Evolutionary conservation across 176 grass and related monocot genomes (phyloP).

Genomic region (Raddia guianensis): DNA sequence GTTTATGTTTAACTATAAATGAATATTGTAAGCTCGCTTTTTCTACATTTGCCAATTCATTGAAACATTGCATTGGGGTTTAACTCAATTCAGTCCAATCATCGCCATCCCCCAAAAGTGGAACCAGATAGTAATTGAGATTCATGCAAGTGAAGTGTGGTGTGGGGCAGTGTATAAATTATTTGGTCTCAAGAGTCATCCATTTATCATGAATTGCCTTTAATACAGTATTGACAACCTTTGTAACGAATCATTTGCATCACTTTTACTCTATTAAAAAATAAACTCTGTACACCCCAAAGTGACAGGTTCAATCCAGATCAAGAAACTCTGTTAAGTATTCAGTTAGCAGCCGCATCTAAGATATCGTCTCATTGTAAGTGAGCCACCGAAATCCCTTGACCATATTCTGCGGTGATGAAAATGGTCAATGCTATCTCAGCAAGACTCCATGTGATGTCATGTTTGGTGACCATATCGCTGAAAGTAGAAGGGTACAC

Average conservation of each 20-base stretch:
- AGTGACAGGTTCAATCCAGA: constrained; percentile 7
- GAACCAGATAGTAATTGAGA: neutral
- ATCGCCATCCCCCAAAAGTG: neutral
- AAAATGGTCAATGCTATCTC: constrained; percentile 5
- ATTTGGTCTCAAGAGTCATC: neutral
- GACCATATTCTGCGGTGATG: neutral
- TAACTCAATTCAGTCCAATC: neutral
- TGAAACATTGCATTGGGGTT: neutral
- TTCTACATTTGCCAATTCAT: neutral
- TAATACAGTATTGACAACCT: constrained; percentile 17
- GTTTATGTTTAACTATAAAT: neutral
- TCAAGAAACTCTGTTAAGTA: neutral
- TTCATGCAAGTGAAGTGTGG: neutral
- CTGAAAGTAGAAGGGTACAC: neutral
- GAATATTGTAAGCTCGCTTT: neutral
- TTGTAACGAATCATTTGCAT: neutral
- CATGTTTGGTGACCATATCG: neutral
- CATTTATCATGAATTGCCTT: neutral
- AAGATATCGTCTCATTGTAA: neutral
- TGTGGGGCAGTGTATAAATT: neutral
- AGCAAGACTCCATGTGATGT: neutral
- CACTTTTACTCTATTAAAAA: constrained; percentile 38
- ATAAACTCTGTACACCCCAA: constrained; percentile 39
- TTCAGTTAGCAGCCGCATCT: constrained; percentile 18
- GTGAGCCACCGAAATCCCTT: constrained; percentile 1